phyloP scores from a whole-genome alignment of 257 asterid species.

The Leptodermis oblonga region DNA sequence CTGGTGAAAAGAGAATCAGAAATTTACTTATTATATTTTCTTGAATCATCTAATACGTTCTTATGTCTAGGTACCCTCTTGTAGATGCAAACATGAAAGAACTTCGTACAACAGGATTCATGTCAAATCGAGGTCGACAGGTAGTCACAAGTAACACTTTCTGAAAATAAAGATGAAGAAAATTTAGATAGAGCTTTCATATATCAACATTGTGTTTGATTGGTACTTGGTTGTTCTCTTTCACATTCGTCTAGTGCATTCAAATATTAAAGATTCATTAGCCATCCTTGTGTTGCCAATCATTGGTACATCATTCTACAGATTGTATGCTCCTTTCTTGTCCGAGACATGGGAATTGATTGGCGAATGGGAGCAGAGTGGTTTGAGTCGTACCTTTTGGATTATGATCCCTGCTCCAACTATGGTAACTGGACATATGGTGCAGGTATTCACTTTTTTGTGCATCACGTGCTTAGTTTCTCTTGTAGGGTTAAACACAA shows the following conservation, averaged over 20 bases:
- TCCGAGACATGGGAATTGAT: constrained; percentile 93
- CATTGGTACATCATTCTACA: constrained; percentile 17
- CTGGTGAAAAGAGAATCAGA: neutral
- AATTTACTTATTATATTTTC: neutral
- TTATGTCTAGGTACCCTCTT: constrained; percentile 67
- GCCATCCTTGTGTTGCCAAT: neutral
- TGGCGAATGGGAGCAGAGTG: constrained; percentile 99
- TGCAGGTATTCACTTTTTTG: constrained; percentile 56
- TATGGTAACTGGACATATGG: constrained; percentile 98
- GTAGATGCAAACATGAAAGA: constrained; percentile 95
- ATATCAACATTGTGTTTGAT: neutral
- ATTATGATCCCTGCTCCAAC: constrained; percentile 94
- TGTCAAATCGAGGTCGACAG: constrained; percentile 99
- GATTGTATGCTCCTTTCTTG: constrained; percentile 97
- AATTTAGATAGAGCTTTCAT: neutral
- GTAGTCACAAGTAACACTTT: constrained; percentile 23
- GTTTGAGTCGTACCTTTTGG: constrained; percentile 93
- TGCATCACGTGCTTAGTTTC: neutral
- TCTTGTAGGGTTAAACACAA: neutral
- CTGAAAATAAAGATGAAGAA: neutral
- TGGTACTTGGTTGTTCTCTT: neutral
- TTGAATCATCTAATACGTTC: constrained; percentile 10
- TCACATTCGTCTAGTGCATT: neutral
- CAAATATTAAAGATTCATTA: neutral
- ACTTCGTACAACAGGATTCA: constrained; percentile 75